Percentiles rank a stretch among this genome's conserved stretches.
phyloP scores from a whole-genome alignment of 768 basidiomycete species.

The Steccherinum ochraceum region DNA sequence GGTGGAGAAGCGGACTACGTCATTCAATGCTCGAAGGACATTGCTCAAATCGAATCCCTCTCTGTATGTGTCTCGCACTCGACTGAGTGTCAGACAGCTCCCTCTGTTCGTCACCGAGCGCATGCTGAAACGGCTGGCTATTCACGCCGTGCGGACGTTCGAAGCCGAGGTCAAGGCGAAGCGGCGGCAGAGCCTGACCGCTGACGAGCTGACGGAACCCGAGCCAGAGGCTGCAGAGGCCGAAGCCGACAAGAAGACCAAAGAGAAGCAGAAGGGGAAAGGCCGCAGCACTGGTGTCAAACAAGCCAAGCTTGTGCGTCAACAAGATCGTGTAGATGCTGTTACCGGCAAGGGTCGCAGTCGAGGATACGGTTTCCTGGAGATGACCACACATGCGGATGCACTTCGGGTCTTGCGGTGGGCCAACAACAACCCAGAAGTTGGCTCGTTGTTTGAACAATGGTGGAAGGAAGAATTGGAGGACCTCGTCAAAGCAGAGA shows the following conservation, averaged over 20 bases:
- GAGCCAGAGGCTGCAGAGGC: slow-evolving; percentile 18
- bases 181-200: slow-evolving; percentile 49
- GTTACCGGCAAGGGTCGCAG: slow-evolving; percentile 82
- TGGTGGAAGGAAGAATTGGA: slow-evolving; percentile 85
- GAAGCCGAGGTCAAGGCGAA: slow-evolving; percentile 69
- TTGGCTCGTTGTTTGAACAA: slow-evolving; percentile 55
- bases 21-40: slow-evolving; percentile 79
- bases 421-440: slow-evolving; percentile 84
- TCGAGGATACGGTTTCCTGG: slow-evolving; percentile 94
- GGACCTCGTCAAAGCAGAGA: slow-evolving; percentile 52
- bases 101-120: slow-evolving; percentile 89
- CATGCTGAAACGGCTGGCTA: slow-evolving; percentile 79
- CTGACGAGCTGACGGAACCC: slow-evolving; percentile 63
- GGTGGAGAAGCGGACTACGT: slow-evolving; percentile 76
- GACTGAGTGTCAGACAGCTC: slow-evolving; percentile 89
- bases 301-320: slow-evolving; percentile 90
- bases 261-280: slow-evolving; percentile 14
- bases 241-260: slow-evolving; percentile 20
- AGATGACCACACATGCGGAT: slow-evolving; percentile 83
- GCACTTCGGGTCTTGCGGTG: slow-evolving; percentile 87
- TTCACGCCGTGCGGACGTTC: slow-evolving; percentile 76
- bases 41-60: slow-evolving; percentile 90
- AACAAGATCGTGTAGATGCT: slow-evolving; percentile 83
- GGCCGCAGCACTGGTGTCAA: slow-evolving; percentile 50
- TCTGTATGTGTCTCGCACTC: slow-evolving; percentile 89